These are phyloP conservation scores for Vitis amurensis DNA, from an alignment of 164 flowering plant genomes.

Conservation along the genomic window DNA sequence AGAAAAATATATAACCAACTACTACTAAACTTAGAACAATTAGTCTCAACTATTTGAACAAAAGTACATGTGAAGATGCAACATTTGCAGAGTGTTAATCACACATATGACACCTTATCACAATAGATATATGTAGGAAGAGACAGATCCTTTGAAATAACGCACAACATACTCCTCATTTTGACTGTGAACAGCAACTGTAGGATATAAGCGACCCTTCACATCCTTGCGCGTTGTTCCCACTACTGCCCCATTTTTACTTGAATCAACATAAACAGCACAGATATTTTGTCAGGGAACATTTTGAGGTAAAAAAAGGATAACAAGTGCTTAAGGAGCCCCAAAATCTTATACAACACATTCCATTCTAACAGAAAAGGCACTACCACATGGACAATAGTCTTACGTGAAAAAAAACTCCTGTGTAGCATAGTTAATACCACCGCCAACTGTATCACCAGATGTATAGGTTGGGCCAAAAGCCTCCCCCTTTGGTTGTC, in stretches of 20 bases:
- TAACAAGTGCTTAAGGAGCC: not conserved
- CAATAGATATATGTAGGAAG: not conserved
- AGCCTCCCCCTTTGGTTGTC: conserved; percentile 79
- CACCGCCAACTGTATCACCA: conserved; percentile 92
- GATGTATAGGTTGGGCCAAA: conserved; percentile 91
- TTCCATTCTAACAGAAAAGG: not conserved
- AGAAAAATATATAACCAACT: not conserved
- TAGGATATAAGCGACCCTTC: conserved; percentile 81
- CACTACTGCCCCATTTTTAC: conserved; percentile 81
- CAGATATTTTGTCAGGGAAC: conserved; percentile 5
- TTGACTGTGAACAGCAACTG: conserved; percentile 95
- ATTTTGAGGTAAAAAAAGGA: not conserved
- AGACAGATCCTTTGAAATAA: not conserved
- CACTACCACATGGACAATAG: conserved; percentile 10
- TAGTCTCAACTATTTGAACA: not conserved
- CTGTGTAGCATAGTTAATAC: conserved; percentile 88
- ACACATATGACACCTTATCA: too few relatives aligned
- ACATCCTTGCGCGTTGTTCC: conserved; percentile 68
- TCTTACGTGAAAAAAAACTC: conserved; percentile 97
- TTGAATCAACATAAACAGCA: conserved; percentile 33
- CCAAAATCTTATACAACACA: not conserved
- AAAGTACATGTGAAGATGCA: not conserved
- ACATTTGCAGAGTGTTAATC: not conserved
- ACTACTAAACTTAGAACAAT: not conserved
- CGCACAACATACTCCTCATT: conserved; percentile 80